Percentiles rank a stretch among this genome's conserved stretches.
Evolutionary conservation across 108 stramenopile species (phyloP).

Genomic region (Discostella stelligeroides): DNA sequence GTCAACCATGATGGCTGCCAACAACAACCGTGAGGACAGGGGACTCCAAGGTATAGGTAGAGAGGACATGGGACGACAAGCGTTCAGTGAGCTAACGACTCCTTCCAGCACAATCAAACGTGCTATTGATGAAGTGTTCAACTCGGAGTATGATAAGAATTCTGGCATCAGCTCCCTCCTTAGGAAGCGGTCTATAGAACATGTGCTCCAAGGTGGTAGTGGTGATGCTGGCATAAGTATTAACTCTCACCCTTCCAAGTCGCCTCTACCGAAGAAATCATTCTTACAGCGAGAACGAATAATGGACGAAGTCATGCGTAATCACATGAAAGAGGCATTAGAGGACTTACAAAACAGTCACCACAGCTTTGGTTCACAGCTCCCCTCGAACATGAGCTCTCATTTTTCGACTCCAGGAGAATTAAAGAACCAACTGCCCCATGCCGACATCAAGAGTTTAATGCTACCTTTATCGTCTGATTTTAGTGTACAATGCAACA

Average conservation of each 20-base stretch:
- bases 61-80: too few species aligned
- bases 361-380: background rate
- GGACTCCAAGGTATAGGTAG: too few species aligned
- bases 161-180: too few species aligned
- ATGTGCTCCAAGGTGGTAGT: too few species aligned
- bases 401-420: background rate
- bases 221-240: too few species aligned
- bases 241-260: conserved; percentile 1
- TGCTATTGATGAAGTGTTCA: too few species aligned
- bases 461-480: background rate
- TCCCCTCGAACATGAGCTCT: background rate
- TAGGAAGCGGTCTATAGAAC: too few species aligned
- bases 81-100: too few species aligned
- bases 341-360: background rate
- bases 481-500: background rate
- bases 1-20: too few species aligned
- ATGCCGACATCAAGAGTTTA: background rate
- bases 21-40: too few species aligned
- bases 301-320: conserved; percentile 28
- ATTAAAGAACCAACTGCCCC: background rate
- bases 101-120: too few species aligned
- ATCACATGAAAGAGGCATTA: conserved; percentile 18
- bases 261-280: conserved; percentile 32
- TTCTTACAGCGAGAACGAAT: conserved; percentile 27
- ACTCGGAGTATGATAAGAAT: too few species aligned